These are phyloP conservation scores for grape (Vitis vinifera) DNA, from an alignment of 164 flowering plant genomes.

Conservation along the genomic window ASM3070453v1 NC_081809.1:24905501-24906000, in stretches of 20 bases:
- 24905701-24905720: conserved; percentile 98
- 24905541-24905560: no score
- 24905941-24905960: background rate
- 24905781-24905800: conserved; percentile 38
- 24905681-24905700: conserved; percentile 62
- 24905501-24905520: no score
- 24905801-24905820: background rate
- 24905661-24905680: background rate
- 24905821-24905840: background rate
- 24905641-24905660: background rate
- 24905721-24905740: conserved; percentile 86
- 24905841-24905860: no score
- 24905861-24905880: background rate
- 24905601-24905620: no score
- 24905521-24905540: no score
- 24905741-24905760: conserved; percentile 87
- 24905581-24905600: no score
- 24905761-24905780: conserved; percentile 89
- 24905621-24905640: background rate
- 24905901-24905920: background rate
- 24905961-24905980: background rate
- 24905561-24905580: no score
- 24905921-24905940: background rate
- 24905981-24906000: conserved; percentile 67
- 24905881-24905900: background rate